Base-by-base conservation (phyloP, 768 basidiomycete species). In the Auriscalpium orientale region DNA sequence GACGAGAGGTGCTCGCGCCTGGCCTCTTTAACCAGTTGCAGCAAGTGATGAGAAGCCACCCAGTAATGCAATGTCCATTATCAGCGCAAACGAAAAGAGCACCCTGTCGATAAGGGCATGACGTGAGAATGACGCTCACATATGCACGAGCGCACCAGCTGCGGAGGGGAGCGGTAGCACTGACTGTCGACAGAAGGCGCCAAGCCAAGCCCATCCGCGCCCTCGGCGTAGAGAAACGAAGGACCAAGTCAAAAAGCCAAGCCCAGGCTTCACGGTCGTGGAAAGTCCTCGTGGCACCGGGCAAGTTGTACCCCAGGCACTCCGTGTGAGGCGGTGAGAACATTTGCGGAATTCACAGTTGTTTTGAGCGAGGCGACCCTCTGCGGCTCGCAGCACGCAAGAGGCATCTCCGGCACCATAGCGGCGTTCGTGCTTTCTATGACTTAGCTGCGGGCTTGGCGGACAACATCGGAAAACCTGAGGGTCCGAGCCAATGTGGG, bases 91-190 rank as follows among this genome's bases (percentile, higher is more conserved):
- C 4, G 40, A 15, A 43, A 18, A 43, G 40, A 43, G 40, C 13
- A 7, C 28, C 28, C 28, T 28, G 28, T 43, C 4, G 40, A 13
- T 3, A 18, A 11, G 7, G 44, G 22, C 43, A 46, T 52, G 51
- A 52, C 50, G 56, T 56, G 56, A 56, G 56, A 56, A 51, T 22
- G 8, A 21, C 10, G 18, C n/a, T 46, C 37, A 51, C 51, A 6
- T 43, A 45, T 53, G 12, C 22, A 40, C 38, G 13, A 28, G 28
- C 4, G 28, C 28, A 28, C 28, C 28, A 28, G 28, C 1, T 43
- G 18, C 40, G 8, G 11, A 36, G 28, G 22, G 3, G 22, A 18
- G 53, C 21, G 53, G 22, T 36, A 52, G 21, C 46, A 28, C 28
- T 28, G 46, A 47, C 21, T 3, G n/a, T 18, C 46, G 46, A 51